phyloP scores from a whole-genome alignment of 768 basidiomycete genomes.

The Termitomyces sp. region DNA sequence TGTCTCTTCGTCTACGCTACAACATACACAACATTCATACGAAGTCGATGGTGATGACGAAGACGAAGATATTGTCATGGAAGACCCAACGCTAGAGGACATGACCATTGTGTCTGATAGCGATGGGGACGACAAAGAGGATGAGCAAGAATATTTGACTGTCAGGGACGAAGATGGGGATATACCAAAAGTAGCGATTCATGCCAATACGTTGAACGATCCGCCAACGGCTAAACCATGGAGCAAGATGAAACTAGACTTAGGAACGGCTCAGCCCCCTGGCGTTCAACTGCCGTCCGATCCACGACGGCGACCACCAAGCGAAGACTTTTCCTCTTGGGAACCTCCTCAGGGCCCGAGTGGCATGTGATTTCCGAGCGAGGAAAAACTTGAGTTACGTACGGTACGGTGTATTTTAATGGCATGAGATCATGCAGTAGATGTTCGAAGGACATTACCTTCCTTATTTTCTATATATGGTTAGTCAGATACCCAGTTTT shows the following conservation, averaged over 20 bases:
- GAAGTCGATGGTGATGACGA: conserved; percentile 25
- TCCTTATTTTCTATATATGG: not conserved
- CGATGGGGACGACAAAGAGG: conserved; percentile 5
- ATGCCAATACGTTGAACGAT: not conserved
- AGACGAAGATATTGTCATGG: conserved; percentile 25
- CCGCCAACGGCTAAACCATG: not conserved
- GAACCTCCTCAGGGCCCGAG: conserved; percentile 3
- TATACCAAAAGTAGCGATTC: not conserved
- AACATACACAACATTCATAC: conserved; percentile 30
- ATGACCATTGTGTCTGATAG: conserved; percentile 26
- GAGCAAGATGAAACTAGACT: conserved; percentile 5
- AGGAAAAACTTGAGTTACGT: not conserved
- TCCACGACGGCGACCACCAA: conserved; percentile 13
- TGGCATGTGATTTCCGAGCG: not conserved
- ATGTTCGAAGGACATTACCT: not conserved
- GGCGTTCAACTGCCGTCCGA: conserved; percentile 7
- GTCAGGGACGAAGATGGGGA: not conserved
- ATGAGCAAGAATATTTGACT: not conserved
- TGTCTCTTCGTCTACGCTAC: conserved; percentile 31
- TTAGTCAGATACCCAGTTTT: not conserved
- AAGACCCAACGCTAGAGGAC: conserved; percentile 25
- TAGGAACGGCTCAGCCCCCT: not conserved
- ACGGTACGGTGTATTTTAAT: conserved; percentile 8
- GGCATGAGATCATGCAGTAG: conserved; percentile 6
- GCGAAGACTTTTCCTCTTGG: not conserved